Percentiles rank a stretch among this genome's conserved stretches.
These are phyloP conservation scores for Solidago caesia DNA, from an alignment of 129 eudicot species.

Conservation along the genomic window DNA sequence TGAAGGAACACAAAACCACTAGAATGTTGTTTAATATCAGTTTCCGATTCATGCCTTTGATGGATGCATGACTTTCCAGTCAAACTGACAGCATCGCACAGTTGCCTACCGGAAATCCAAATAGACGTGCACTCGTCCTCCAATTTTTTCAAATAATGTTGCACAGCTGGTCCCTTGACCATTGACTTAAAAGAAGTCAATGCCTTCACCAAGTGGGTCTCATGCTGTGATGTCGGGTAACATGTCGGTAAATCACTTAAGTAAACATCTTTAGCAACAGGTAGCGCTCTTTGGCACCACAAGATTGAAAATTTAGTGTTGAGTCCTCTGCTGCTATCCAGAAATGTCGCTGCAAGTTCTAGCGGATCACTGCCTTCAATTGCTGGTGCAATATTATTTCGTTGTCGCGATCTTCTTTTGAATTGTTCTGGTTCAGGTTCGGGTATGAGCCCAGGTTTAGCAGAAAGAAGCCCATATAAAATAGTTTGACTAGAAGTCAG, in stretches of 20 bases:
- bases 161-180: slow-evolving; percentile 92
- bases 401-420: slow-evolving; percentile 44
- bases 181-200: slow-evolving; percentile 56
- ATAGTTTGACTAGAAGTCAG: slow-evolving; percentile 65
- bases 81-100: slow-evolving; percentile 94
- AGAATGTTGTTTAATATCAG: slow-evolving; percentile 53
- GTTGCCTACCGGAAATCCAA: slow-evolving; percentile 85
- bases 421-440: slow-evolving; percentile 44
- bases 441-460: slow-evolving; percentile 38
- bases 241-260: slow-evolving; percentile 69
- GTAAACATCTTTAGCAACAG: slow-evolving; percentile 83
- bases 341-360: slow-evolving; percentile 56
- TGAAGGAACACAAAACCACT: slow-evolving; percentile 92
- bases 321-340: slow-evolving; percentile 59
- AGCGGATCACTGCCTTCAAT: slow-evolving; percentile 49
- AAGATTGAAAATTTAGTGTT: slow-evolving; percentile 61
- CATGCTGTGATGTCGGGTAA: slow-evolving; percentile 73
- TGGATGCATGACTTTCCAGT: slow-evolving; percentile 89
- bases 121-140: slow-evolving; percentile 77
- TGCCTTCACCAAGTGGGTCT: slow-evolving; percentile 68
- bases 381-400: slow-evolving; percentile 35
- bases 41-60: slow-evolving; percentile 55
- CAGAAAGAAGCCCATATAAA: slow-evolving; percentile 60
- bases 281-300: slow-evolving; percentile 83
- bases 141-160: slow-evolving; percentile 55